Conservation (phyloP, 768 basidiomycete genomes). For the Galerina sulciceps region DNA sequence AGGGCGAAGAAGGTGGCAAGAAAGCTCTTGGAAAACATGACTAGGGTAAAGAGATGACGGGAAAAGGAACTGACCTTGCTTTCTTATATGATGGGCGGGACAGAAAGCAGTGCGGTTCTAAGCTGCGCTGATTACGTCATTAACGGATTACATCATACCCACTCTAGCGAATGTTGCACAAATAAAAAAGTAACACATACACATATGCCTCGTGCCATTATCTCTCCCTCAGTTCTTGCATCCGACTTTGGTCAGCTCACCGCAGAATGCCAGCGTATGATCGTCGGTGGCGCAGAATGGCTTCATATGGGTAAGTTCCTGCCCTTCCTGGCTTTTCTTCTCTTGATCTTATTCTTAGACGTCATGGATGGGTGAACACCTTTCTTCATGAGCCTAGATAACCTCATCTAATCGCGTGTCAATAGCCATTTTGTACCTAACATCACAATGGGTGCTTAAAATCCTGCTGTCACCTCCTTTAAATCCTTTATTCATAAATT, state of each 20-base stretch:
- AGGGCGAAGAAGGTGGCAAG: constrained; percentile 39
- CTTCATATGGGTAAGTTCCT: constrained; percentile 85
- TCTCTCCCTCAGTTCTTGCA: constrained; percentile 96
- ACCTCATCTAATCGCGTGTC: constrained; percentile 15
- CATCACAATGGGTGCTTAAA: constrained; percentile 87
- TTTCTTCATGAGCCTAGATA: constrained; percentile 14
- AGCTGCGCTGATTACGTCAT: constrained; percentile 11
- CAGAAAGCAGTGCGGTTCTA: constrained; percentile 1
- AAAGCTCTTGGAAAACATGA: constrained; percentile 46
- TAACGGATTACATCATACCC: constrained; percentile 1
- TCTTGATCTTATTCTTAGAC: constrained; percentile 51
- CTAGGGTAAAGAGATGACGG: constrained; percentile 18
- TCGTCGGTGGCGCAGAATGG: constrained; percentile 95
- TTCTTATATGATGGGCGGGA: not conserved
- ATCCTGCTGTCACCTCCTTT: not conserved
- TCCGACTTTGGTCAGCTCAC: constrained; percentile 96
- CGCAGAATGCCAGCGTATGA: constrained; percentile 97
- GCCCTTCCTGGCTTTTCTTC: not conserved
- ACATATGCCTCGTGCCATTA: constrained; percentile 89
- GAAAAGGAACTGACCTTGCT: constrained; percentile 15
- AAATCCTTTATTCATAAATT: not conserved
- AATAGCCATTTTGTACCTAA: constrained; percentile 96
- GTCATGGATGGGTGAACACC: constrained; percentile 91
- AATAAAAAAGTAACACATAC: too few relatives aligned
- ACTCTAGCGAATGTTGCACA: not conserved